These are phyloP conservation scores for Lipomyces starkeyi DNA, from an alignment of 805 yeast species.

Conservation along the genomic window DNA sequence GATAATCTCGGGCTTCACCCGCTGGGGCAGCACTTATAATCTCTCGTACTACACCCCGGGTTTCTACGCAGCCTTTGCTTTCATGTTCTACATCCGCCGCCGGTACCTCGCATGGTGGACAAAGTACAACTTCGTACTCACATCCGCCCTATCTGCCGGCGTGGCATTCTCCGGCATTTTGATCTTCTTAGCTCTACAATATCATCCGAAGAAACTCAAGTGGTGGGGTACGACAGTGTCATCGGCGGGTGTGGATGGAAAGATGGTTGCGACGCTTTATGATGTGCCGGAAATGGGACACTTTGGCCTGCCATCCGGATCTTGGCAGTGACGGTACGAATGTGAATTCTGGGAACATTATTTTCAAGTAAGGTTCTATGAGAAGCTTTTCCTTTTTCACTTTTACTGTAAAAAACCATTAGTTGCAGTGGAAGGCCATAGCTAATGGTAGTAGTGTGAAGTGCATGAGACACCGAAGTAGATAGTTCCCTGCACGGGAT, in stretches of 20 bases:
- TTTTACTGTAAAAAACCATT: too few relatives aligned
- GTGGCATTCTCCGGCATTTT: constrained; percentile 65
- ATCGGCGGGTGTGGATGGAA: constrained; percentile 23
- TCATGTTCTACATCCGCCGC: constrained; percentile 19
- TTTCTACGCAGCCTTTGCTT: constrained; percentile 12
- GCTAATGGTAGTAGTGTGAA: too few relatives aligned
- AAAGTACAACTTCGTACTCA: constrained; percentile 56
- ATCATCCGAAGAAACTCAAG: constrained; percentile 47
- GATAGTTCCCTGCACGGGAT: too few relatives aligned
- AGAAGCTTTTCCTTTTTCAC: too few relatives aligned
- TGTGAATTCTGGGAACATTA: too few relatives aligned
- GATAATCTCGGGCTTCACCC: constrained; percentile 50
- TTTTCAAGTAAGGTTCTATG: too few relatives aligned
- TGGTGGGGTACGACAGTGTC: constrained; percentile 70
- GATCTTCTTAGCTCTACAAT: constrained; percentile 58
- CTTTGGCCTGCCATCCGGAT: constrained; percentile 15
- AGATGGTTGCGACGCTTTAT: constrained; percentile 11
- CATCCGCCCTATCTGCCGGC: constrained; percentile 70
- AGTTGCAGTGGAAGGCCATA: too few relatives aligned
- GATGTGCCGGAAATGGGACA: constrained; percentile 12
- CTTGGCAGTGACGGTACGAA: constrained; percentile 6
- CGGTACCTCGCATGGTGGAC: constrained; percentile 32
- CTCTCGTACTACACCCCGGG: constrained; percentile 26
- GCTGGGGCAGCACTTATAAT: constrained; percentile 21
- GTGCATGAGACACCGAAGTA: too few relatives aligned